Conservation (phyloP, 164 flowering plant genomes). For the Dillenia turbinata region DNA sequence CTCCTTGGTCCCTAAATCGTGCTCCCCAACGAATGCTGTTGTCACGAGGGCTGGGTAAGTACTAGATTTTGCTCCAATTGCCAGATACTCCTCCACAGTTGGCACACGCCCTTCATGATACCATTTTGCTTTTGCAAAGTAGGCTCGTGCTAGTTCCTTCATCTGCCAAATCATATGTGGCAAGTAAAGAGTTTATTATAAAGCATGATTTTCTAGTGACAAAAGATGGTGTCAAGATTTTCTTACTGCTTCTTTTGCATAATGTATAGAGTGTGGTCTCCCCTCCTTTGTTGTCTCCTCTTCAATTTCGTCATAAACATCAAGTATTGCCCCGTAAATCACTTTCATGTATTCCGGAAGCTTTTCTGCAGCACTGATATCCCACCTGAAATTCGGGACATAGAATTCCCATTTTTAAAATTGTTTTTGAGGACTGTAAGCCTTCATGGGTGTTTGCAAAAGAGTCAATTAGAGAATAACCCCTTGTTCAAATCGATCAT, state of each 20-base stretch:
- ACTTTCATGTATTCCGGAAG: conserved; percentile 30
- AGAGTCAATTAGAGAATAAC: too few relatives aligned
- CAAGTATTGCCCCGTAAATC: conserved; percentile 14
- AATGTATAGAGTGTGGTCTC: conserved; percentile 7
- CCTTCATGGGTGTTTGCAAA: too few relatives aligned
- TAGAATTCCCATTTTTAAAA: too few relatives aligned
- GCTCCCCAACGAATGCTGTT: conserved; percentile 25
- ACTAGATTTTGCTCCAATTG: conserved; percentile 1
- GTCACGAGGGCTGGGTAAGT: conserved; percentile 6
- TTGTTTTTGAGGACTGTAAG: too few relatives aligned
- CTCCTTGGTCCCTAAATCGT: conserved; percentile 20
- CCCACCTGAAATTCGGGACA: not conserved
- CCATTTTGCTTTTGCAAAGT: conserved; percentile 35
- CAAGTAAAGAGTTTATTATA: too few relatives aligned
- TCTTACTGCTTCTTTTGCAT: conserved; percentile 18
- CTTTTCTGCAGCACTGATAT: conserved; percentile 7
- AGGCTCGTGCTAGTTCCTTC: conserved; percentile 17
- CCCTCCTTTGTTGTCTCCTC: conserved; percentile 11
- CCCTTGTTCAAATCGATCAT: too few relatives aligned
- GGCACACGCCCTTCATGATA: conserved; percentile 16
- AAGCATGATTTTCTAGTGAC: too few relatives aligned
- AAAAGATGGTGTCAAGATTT: too few relatives aligned
- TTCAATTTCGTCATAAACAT: conserved; percentile 22
- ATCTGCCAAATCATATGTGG: conserved; percentile 24
- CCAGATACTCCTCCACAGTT: conserved; percentile 29